Conservation (phyloP, 179 eudicot species). For the Heliamphora pulchella region DNA sequence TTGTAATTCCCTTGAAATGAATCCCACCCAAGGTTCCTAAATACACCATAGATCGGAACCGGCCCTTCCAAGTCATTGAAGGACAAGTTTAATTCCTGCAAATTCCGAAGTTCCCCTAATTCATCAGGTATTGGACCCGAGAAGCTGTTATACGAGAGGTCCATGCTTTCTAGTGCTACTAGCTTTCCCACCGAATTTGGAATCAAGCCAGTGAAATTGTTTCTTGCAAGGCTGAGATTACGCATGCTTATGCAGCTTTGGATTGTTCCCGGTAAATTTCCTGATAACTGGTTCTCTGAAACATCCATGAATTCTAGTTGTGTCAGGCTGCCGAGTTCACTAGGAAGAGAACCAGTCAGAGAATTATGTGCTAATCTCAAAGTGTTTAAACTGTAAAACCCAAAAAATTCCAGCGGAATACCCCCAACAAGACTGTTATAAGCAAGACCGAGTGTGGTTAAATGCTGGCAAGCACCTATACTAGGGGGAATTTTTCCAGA, state of each 20-base stretch:
- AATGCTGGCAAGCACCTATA: conserved; percentile 1
- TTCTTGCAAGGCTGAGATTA: neutral
- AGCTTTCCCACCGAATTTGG: neutral
- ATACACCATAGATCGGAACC: conserved; percentile 12
- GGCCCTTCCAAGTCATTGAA: conserved; percentile 17
- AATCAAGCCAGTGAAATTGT: conserved; percentile 1
- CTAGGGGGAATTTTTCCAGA: conserved; percentile 12
- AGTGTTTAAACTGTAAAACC: neutral
- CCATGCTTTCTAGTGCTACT: conserved; percentile 7
- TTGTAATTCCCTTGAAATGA: conserved; percentile 15
- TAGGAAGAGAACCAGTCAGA: conserved; percentile 8
- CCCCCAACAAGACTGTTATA: neutral
- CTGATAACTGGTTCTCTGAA: conserved; percentile 8
- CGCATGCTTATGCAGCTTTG: conserved; percentile 8
- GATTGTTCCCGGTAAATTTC: conserved; percentile 7
- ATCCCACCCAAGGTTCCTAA: conserved; percentile 7
- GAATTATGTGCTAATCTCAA: neutral
- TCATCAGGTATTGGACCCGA: conserved; percentile 8
- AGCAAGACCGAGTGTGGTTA: conserved; percentile 2
- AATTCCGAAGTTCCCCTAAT: neutral
- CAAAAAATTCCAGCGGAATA: neutral
- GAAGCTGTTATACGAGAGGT: conserved; percentile 9
- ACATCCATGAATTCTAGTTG: conserved; percentile 9
- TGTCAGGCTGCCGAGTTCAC: neutral
- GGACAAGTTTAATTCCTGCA: conserved; percentile 4